These are phyloP conservation scores for Herpetomonas tarakana DNA, from an alignment of 208 protist species.

Conservation along the genomic window DNA sequence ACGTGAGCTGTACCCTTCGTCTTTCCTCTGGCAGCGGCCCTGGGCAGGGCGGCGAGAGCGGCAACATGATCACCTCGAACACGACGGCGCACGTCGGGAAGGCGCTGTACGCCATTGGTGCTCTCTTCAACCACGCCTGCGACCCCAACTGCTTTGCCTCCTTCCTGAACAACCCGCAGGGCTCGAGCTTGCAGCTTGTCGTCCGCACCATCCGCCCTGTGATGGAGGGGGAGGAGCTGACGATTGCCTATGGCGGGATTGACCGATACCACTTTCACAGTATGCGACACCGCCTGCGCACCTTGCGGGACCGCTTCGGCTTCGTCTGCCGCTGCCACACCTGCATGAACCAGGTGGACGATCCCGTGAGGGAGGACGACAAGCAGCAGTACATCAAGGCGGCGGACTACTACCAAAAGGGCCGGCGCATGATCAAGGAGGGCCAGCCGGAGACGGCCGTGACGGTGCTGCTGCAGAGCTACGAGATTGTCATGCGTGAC, in stretches of 20 bases:
- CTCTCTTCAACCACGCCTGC: constrained; percentile 81
- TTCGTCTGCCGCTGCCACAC: constrained; percentile 72
- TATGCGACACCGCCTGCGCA: constrained; percentile 60
- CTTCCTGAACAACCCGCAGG: constrained; percentile 75
- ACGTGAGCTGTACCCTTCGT: constrained; percentile 56
- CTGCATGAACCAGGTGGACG: constrained; percentile 69
- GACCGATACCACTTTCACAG: constrained; percentile 74
- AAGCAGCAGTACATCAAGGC: constrained; percentile 82
- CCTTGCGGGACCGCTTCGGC: constrained; percentile 66
- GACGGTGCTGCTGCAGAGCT: constrained; percentile 82
- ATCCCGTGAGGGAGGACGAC: constrained; percentile 48
- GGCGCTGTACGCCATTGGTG: constrained; percentile 55
- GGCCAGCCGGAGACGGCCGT: constrained; percentile 67
- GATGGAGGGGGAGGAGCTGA: constrained; percentile 76
- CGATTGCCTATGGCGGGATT: constrained; percentile 71
- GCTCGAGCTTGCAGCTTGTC: constrained; percentile 41
- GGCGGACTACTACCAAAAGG: constrained; percentile 89
- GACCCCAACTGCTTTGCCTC: constrained; percentile 85
- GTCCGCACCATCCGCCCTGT: constrained; percentile 64
- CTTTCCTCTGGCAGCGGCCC: constrained; percentile 5
- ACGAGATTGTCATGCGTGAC: constrained; percentile 81
- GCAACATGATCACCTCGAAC: constrained; percentile 41
- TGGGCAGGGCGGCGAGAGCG: constrained; percentile 5
- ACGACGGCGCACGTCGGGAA: constrained; percentile 57
- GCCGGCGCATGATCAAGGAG: constrained; percentile 74